phyloP scores from a whole-genome alignment of 2,329 filamentous ascomycete species.

The Neonectria neomacrospora region DNA sequence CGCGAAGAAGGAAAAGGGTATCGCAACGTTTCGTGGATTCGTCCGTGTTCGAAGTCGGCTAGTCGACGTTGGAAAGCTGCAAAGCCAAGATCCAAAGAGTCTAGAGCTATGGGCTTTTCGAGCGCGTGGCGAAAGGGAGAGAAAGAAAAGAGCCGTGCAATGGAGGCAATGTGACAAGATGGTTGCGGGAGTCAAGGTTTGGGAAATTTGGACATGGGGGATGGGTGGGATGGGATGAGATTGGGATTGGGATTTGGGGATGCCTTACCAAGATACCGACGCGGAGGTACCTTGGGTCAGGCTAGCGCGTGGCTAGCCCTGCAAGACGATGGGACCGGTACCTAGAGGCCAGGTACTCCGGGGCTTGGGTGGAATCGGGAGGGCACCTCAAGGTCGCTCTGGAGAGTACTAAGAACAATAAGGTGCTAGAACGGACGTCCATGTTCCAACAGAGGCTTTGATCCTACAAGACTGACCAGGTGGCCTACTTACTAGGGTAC shows the following conservation, averaged over 20 bases:
- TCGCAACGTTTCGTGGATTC: slow-evolving; percentile 14
- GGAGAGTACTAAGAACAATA: no score
- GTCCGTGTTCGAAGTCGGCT: slow-evolving; percentile 13
- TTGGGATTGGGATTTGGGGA: slow-evolving; percentile 25
- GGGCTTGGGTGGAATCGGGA: background rate
- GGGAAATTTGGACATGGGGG: slow-evolving; percentile 29
- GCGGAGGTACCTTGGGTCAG: slow-evolving; percentile 7
- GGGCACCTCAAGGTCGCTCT: background rate
- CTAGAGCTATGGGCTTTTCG: background rate
- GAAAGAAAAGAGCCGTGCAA: slow-evolving; percentile 9
- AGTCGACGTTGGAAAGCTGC: slow-evolving; percentile 10
- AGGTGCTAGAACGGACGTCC: no score
- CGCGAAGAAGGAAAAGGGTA: slow-evolving; percentile 6
- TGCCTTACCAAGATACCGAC: slow-evolving; percentile 12
- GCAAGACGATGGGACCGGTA: background rate
- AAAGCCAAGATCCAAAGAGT: background rate
- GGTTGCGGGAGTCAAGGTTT: slow-evolving; percentile 28
- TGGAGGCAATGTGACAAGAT: slow-evolving; percentile 20
- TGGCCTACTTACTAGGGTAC: background rate
- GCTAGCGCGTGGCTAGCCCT: background rate
- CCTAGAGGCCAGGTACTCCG: slow-evolving; percentile 3
- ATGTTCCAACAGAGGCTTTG: background rate
- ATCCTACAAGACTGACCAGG: background rate
- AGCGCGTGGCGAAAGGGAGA: background rate
- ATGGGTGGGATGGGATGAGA: slow-evolving; percentile 20